Percentiles rank a stretch among this genome's conserved stretches.
These are phyloP conservation scores for Fistulifera pelliculosa DNA, from an alignment of 108 stramenopile genomes.

Conservation along the genomic window DNA sequence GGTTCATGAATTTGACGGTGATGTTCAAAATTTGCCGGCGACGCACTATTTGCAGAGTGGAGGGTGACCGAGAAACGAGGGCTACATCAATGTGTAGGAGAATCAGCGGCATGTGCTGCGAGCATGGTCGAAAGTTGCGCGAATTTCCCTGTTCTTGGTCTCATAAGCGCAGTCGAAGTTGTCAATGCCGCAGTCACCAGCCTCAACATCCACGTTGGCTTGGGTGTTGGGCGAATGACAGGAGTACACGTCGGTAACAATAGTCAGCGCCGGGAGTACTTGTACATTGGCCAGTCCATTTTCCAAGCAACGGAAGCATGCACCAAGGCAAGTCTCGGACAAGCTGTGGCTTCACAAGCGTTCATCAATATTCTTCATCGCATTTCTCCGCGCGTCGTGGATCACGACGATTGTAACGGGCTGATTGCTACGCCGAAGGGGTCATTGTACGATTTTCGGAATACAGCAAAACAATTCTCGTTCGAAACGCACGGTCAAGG, in stretches of 20 bases:
- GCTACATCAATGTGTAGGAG: slow-evolving; percentile 32
- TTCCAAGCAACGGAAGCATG: slow-evolving; percentile 41
- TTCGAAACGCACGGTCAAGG: slow-evolving; percentile 7
- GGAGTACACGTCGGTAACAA: slow-evolving; percentile 36
- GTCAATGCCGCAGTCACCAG: slow-evolving; percentile 17
- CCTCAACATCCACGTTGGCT: slow-evolving; percentile 52
- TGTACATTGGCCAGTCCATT: slow-evolving; percentile 42
- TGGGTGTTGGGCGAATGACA: slow-evolving; percentile 31
- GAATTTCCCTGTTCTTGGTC: slow-evolving; percentile 34
- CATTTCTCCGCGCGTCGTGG: background rate
- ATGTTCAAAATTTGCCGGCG: slow-evolving; percentile 67
- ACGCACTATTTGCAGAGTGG: slow-evolving; percentile 33
- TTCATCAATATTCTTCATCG: slow-evolving; percentile 9
- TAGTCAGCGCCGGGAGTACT: slow-evolving; percentile 26
- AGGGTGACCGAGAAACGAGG: slow-evolving; percentile 10
- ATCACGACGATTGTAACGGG: background rate
- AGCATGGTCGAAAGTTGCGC: slow-evolving; percentile 43
- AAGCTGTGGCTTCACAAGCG: slow-evolving; percentile 23
- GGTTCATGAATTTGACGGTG: slow-evolving; percentile 39
- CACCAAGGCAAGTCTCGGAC: slow-evolving; percentile 21
- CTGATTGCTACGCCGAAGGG: no score
- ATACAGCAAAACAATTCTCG: background rate
- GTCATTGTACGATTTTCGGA: no score
- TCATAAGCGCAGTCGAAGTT: slow-evolving; percentile 13
- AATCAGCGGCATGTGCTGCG: slow-evolving; percentile 43